Conservation (phyloP, 139 green algal species). For the Auxenochlorella pyrenoidosa region DNA sequence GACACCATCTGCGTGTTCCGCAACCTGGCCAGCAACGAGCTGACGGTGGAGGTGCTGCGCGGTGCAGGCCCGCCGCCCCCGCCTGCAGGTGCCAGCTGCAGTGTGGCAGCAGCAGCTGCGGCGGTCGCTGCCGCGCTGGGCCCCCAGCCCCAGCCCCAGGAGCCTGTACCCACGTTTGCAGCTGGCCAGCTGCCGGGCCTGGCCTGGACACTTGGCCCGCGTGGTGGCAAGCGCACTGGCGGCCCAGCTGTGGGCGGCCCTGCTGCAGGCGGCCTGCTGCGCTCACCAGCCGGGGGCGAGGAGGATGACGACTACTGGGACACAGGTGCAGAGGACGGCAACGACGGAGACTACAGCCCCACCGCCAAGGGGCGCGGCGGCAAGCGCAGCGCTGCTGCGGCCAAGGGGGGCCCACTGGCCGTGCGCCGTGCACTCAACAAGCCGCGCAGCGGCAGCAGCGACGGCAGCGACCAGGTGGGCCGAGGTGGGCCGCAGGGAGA, state of each 20-base stretch:
- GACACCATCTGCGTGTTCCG: neutral
- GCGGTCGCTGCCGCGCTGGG: neutral
- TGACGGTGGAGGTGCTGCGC: neutral
- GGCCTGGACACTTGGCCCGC: neutral
- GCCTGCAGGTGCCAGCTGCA: neutral
- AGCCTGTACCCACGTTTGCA: neutral
- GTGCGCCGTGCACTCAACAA: conserved; percentile 1
- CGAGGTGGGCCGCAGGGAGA: too few species aligned
- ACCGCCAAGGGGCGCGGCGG: neutral
- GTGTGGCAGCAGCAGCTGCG: neutral
- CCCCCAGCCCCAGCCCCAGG: neutral
- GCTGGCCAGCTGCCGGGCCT: neutral
- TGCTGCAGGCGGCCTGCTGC: too few species aligned
- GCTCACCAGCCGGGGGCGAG: neutral
- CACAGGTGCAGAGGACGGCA: neutral
- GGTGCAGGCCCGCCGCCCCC: neutral
- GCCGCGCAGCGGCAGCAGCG: neutral
- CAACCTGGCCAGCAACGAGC: neutral
- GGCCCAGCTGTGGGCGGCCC: too few species aligned
- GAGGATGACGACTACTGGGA: neutral
- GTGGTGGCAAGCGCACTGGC: neutral
- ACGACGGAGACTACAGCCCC: conserved; percentile 23
- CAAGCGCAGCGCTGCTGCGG: neutral
- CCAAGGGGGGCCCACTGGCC: neutral
- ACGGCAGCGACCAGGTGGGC: conserved; percentile 8